A percentile compares a stretch with the other conserved stretches of the same genome.
phyloP scores from a whole-genome alignment of 768 basidiomycete species.

The Suillus alpinus region DNA sequence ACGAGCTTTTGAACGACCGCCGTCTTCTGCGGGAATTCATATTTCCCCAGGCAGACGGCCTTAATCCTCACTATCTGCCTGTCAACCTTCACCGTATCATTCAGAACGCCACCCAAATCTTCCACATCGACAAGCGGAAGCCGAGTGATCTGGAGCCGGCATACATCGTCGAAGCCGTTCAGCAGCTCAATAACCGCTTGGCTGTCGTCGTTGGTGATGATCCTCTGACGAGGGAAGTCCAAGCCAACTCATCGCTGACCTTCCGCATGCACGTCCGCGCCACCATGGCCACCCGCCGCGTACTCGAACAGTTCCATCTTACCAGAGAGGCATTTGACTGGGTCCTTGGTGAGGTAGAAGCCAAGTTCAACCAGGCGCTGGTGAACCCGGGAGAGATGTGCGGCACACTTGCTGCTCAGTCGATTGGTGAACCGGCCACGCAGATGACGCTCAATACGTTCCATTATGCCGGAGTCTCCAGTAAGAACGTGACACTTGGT shows the following conservation, averaged over 20 bases:
- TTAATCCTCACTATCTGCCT: slow-evolving; percentile 80
- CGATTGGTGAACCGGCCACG: slow-evolving; percentile 98
- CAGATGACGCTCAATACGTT: slow-evolving; percentile 99
- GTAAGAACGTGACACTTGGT: slow-evolving; percentile 99
- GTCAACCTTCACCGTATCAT: slow-evolving; percentile 95
- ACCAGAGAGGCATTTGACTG: slow-evolving; percentile 96
- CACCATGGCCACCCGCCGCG: slow-evolving; percentile 81
- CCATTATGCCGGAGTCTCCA: slow-evolving; percentile 99
- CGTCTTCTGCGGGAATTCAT: slow-evolving; percentile 74
- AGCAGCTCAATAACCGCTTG: slow-evolving; percentile 71
- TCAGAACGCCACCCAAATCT: slow-evolving; percentile 93
- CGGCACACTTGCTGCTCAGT: slow-evolving; percentile 95
- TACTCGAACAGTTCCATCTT: slow-evolving; percentile 85
- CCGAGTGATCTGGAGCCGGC: slow-evolving; percentile 89
- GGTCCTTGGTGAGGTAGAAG: slow-evolving; percentile 92
- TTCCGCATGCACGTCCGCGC: slow-evolving; percentile 94
- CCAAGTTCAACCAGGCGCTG: slow-evolving; percentile 91
- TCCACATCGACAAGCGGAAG: slow-evolving; percentile 93
- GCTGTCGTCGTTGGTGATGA: slow-evolving; percentile 89
- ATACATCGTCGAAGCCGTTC: slow-evolving; percentile 80
- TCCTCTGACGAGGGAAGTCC: slow-evolving; percentile 67
- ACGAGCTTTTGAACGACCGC: slow-evolving; percentile 70
- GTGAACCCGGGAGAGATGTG: slow-evolving; percentile 99
- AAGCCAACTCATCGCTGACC: slow-evolving; percentile 84
- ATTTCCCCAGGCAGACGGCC: slow-evolving; percentile 74